These are phyloP conservation scores for Plasmodium reichenowi DNA, from an alignment of 169 alveolate species.

Conservation along the genomic window DNA sequence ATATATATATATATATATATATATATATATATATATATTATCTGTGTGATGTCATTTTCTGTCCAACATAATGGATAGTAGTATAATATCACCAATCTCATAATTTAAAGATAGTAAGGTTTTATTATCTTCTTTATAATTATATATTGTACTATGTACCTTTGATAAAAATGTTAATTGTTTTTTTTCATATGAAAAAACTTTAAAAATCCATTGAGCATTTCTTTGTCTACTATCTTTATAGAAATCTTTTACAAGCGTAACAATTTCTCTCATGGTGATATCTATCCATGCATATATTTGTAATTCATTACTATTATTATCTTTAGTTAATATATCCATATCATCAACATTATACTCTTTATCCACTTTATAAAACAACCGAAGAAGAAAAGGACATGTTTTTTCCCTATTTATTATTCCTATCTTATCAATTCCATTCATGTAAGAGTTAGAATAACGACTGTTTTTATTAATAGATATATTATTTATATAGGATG, in stretches of 20 bases:
- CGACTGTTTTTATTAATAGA: background rate
- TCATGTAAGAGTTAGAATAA: background rate
- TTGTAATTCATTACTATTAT: conserved; percentile 51
- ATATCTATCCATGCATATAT: conserved; percentile 74
- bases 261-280: conserved; percentile 71
- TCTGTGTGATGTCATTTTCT: background rate
- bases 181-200: conserved; percentile 27
- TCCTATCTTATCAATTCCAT: conserved; percentile 12
- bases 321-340: background rate
- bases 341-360: conserved; percentile 54
- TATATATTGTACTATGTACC: conserved; percentile 66
- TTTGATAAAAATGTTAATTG: conserved; percentile 29
- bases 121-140: conserved; percentile 60
- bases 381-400: conserved; percentile 65
- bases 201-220: conserved; percentile 72
- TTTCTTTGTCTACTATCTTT: conserved; percentile 73
- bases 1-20: background rate
- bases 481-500: background rate
- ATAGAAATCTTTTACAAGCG: conserved; percentile 71
- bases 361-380: conserved; percentile 37
- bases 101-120: conserved; percentile 57
- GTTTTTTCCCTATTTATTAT: conserved; percentile 58
- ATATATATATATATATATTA: background rate
- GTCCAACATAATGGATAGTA: conserved; percentile 52
- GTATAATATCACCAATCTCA: conserved; percentile 64